These are phyloP conservation scores for Penicillium coprophilum DNA, from an alignment of 495 filamentous ascomycete genomes.

Conservation along the genomic window DNA sequence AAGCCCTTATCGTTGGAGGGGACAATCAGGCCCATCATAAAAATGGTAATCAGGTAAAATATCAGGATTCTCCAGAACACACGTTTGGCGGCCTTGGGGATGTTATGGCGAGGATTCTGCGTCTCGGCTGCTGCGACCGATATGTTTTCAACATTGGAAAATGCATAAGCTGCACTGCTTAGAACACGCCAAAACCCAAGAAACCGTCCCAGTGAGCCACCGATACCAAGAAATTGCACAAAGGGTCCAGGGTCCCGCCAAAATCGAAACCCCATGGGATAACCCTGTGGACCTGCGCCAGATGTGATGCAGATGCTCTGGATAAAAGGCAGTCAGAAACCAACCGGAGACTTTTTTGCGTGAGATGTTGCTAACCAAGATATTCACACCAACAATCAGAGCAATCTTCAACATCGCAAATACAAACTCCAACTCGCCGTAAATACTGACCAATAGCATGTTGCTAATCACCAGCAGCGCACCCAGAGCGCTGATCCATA, in stretches of 20 bases:
- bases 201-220: slow-evolving; percentile 6
- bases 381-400: slow-evolving; percentile 46
- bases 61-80: slow-evolving; percentile 32
- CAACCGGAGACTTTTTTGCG: background rate
- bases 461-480: slow-evolving; percentile 44
- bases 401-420: slow-evolving; percentile 42
- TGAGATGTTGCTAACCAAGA: slow-evolving; percentile 32
- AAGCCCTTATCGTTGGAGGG: slow-evolving; percentile 50
- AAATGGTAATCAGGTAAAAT: slow-evolving; percentile 35
- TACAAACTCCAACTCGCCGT: slow-evolving; percentile 45
- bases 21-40: slow-evolving; percentile 40
- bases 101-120: slow-evolving; percentile 27
- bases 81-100: slow-evolving; percentile 34
- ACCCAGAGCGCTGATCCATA: slow-evolving; percentile 47
- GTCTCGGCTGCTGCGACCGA: slow-evolving; percentile 44
- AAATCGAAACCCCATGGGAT: slow-evolving; percentile 19
- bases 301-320: slow-evolving; percentile 43
- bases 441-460: slow-evolving; percentile 40
- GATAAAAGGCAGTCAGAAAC: background rate
- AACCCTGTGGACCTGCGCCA: slow-evolving; percentile 19
- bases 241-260: slow-evolving; percentile 23
- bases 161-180: slow-evolving; percentile 53
- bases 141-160: slow-evolving; percentile 47
- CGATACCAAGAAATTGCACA: slow-evolving; percentile 18
- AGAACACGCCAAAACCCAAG: slow-evolving; percentile 54